A percentile compares a stretch with the other conserved stretches of the same genome.
Conservation (phyloP, 805 yeast species). For the Metschnikowia drakensbergensis region DNA sequence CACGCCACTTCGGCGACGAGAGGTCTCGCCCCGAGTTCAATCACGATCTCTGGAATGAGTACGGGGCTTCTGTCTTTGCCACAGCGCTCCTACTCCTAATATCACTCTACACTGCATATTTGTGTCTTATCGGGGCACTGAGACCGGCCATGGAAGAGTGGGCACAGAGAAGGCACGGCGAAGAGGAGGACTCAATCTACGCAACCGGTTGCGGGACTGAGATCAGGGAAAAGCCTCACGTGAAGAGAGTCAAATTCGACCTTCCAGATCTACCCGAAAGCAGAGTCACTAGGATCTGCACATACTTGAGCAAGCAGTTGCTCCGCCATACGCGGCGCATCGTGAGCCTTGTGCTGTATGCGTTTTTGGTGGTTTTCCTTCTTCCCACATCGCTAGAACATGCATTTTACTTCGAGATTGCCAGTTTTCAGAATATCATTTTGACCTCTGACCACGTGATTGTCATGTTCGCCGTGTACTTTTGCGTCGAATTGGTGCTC, state of each 20-base stretch:
- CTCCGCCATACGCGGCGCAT: slow-evolving; percentile 1
- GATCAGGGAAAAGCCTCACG: neutral
- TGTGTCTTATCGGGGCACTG: neutral
- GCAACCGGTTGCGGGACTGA: neutral
- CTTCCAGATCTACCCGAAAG: slow-evolving; percentile 7
- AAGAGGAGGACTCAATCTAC: neutral
- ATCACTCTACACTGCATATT: neutral
- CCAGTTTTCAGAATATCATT: slow-evolving; percentile 3
- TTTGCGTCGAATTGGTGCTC: slow-evolving; percentile 7
- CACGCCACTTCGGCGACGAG: neutral
- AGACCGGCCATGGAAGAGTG: neutral
- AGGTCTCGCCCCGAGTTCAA: neutral
- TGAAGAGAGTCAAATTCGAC: slow-evolving; percentile 5
- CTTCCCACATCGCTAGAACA: slow-evolving; percentile 17
- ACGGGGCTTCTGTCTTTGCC: neutral
- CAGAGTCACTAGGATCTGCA: neutral
- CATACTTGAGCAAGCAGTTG: neutral
- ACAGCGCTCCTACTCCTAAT: neutral
- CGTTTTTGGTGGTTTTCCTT: neutral
- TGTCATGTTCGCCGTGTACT: slow-evolving; percentile 11
- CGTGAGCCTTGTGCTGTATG: slow-evolving; percentile 1
- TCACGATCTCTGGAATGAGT: slow-evolving; percentile 1
- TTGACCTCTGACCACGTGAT: slow-evolving; percentile 28
- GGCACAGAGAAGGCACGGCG: neutral
- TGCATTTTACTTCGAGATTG: slow-evolving; percentile 21